Evolutionary conservation across 768 basidiomycete genomes (phyloP).

Genomic region (Podaxis sp.): DNA sequence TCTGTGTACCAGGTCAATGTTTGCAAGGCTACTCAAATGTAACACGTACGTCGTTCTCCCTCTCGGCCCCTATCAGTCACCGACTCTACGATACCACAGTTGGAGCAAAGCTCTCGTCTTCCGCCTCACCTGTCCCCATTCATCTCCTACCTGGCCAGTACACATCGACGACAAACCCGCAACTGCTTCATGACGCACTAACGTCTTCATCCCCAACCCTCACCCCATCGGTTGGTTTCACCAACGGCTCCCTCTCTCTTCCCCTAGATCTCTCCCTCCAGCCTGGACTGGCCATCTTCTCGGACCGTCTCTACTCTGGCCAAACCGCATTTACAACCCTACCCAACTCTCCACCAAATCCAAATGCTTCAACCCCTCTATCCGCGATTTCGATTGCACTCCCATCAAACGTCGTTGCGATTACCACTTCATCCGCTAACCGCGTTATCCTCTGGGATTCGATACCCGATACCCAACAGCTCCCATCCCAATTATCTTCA

Average conservation of each 20-base stretch:
- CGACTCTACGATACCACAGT: conserved; percentile 37
- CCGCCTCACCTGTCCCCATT: conserved; percentile 48
- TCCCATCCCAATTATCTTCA: conserved; percentile 45
- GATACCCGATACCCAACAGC: conserved; percentile 65
- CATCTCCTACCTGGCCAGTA: conserved; percentile 78
- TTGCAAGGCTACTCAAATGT: conserved; percentile 74
- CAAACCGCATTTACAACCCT: conserved; percentile 55
- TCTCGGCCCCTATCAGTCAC: conserved; percentile 16
- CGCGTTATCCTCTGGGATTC: conserved; percentile 81
- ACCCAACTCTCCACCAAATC: conserved; percentile 39
- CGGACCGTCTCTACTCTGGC: conserved; percentile 61
- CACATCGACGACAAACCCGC: conserved; percentile 63
- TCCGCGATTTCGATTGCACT: conserved; percentile 58
- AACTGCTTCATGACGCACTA: conserved; percentile 63
- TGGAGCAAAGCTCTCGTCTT: conserved; percentile 59
- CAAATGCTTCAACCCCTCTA: conserved; percentile 48
- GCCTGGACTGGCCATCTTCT: conserved; percentile 64
- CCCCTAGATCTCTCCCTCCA: conserved; percentile 64
- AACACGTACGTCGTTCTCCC: conserved; percentile 53
- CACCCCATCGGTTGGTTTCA: conserved; percentile 59
- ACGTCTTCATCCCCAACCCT: conserved; percentile 59
- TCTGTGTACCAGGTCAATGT: conserved; percentile 87
- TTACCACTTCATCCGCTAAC: conserved; percentile 50
- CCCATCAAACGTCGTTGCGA: conserved; percentile 64
- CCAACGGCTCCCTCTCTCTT: conserved; percentile 48